Percentiles rank a stretch among this genome's conserved stretches.
These are phyloP conservation scores for Phaseolus lunatus DNA, from an alignment of 306 rosid species.

Conservation along the genomic window DNA sequence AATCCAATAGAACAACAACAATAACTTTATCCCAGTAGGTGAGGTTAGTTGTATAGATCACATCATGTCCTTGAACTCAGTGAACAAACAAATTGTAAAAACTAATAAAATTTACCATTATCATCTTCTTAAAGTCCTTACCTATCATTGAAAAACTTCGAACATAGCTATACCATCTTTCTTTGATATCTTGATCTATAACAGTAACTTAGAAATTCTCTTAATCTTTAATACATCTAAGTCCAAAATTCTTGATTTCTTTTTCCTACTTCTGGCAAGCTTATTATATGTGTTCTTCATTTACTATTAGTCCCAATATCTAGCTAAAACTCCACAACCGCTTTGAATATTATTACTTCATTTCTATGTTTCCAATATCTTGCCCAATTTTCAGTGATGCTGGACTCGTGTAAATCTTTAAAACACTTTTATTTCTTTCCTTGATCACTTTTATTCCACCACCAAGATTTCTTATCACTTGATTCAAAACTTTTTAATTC, in stretches of 20 bases:
- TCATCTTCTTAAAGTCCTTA: not conserved
- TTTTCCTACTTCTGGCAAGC: not conserved
- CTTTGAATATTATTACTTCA: not conserved
- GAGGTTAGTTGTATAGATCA: not conserved
- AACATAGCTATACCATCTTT: not conserved
- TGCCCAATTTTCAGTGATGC: not conserved
- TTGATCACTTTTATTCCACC: not conserved
- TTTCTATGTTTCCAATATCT: not conserved
- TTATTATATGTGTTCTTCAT: not conserved
- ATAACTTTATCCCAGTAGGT: not conserved
- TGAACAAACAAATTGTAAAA: not conserved
- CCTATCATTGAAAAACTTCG: not conserved
- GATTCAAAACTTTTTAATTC: not conserved
- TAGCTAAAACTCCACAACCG: not conserved
- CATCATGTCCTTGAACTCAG: not conserved
- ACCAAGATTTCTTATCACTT: not conserved
- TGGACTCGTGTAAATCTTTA: not conserved
- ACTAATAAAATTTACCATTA: not conserved
- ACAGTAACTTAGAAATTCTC: not conserved
- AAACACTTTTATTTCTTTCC: not conserved
- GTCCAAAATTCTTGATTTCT: constrained; percentile 6
- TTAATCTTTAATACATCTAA: not conserved
- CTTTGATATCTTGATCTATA: not conserved
- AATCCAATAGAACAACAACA: not conserved
- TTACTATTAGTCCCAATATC: not conserved